Evolutionary conservation across 768 basidiomycete species (phyloP).

Genomic region (Lentinula edodes): DNA sequence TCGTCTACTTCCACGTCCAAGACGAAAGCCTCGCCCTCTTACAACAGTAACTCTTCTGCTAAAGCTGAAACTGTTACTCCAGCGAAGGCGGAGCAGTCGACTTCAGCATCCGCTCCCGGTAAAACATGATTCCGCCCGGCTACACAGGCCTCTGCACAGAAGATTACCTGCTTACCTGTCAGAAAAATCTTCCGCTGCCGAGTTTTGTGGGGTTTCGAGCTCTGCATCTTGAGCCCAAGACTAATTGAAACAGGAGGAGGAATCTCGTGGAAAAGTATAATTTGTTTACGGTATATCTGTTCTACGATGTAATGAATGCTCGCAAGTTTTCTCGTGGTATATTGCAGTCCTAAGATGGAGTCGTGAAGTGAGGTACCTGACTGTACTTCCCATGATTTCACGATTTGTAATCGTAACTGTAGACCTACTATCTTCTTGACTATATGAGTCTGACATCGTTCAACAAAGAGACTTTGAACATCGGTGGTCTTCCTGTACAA

Average conservation of each 20-base stretch:
- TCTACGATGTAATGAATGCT: not conserved
- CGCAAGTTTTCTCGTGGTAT: not conserved
- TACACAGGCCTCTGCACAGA: not conserved
- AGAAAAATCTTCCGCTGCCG: not conserved
- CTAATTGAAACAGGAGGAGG: not conserved
- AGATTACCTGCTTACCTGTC: not conserved
- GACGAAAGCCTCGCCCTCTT: not conserved
- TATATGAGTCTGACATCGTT: not conserved
- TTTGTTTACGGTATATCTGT: not conserved
- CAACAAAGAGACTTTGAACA: slow-evolving; percentile 18
- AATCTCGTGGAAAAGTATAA: not conserved
- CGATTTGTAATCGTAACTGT: too few relatives aligned
- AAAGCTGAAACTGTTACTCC: too few relatives aligned
- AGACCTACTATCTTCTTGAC: not conserved
- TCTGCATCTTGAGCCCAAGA: not conserved
- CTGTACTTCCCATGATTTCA: too few relatives aligned
- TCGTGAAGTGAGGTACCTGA: too few relatives aligned
- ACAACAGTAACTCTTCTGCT: too few relatives aligned
- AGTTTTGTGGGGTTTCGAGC: not conserved
- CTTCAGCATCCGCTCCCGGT: not conserved
- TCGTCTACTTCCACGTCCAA: not conserved
- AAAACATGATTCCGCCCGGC: not conserved
- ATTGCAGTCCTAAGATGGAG: too few relatives aligned
- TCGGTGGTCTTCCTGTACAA: slow-evolving; percentile 33
- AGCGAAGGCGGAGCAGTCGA: not conserved